Base-by-base conservation (phyloP, 2,329 filamentous ascomycete species). In the Sporothrix globosa region DNA sequence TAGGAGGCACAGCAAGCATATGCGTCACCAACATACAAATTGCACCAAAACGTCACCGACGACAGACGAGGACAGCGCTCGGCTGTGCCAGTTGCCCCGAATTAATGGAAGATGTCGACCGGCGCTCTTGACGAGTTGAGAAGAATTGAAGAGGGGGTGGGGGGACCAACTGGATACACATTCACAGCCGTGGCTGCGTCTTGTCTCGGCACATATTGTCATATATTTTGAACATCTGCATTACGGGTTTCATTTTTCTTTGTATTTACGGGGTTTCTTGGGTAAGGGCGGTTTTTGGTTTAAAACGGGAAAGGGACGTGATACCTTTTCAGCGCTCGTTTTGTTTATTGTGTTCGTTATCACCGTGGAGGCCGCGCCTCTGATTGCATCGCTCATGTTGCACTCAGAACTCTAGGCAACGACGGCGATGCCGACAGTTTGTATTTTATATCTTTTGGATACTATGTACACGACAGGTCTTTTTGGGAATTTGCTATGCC, bases 101-200 rank as follows among this genome's bases (percentile, higher is more conserved):
- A 50, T 56, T 71, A 71, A 71, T 71, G 70, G 65, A 65, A 24
- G 30, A 41, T n/a, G 56, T 17, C 21, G 44, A 9, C 6, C 21
- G 44, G 71, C 58, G 71, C 71, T 70, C 71, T 69, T 50, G 71
- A 72, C 4, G 69, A 72, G 71, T 67, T 50, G 69, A 60, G 21
- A 46, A 17, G 7, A 27, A 44, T 58, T 21, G 4, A 44, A 14
- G 27, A 44, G 52, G 30, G 4, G 61, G 7, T 34, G 19, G 3
- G 27, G 34, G 61, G 65, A 39, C n/a, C 56, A 69, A 53, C 53
- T 48, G 66, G 39, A 46, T 19, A 24, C n/a, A 52, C 21, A 27
- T 10, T 34, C 17, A 10, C 41, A 19, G 41, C 34, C 6, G 24
- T 17, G 17, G n/a, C 30, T n/a, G 52, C 34, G 27, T 24, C 46